Evolutionary conservation across 345 rosid species (phyloP), one percentile per base, ranked within the genome.

Genomic region (Melaleuca alternifolia): DNA sequence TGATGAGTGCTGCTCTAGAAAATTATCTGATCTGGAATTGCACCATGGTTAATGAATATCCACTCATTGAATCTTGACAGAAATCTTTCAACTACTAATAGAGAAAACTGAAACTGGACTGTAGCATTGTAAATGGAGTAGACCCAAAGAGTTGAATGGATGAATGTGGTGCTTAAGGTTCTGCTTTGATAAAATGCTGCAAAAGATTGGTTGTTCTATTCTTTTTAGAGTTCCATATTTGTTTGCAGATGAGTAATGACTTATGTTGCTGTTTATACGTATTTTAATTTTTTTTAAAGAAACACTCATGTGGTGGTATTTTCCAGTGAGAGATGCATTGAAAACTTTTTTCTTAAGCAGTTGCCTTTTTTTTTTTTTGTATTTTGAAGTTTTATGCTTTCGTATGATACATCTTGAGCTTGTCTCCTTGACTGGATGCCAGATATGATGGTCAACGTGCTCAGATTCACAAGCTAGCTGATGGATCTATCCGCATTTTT

Each of bases 401-500:
- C 10, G 3, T 65, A 65, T 65, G 79, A 65, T 33, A 9, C 41
- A 41, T 41, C 79, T 65, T 33, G 48, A 71, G 37, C 79, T 33
- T 71, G 79, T 37, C 24, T 71, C 79, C 79, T 71, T 71, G 79
- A 71, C 37, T 71, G 79, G 62, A 86, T 91, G 84, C 84, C 92
- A 96, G 99, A 85, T 96, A 95, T 89, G 99, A 95, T 89, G 99
- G 98, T 86, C 98, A 96, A 89, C 98, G 98, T 54, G 97, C 98
- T 62, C 99, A 96, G 91, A 95, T 96, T 88, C 98, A 95, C 91
- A 91, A 89, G 92, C 89, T 93, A 90, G 50, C 52, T 15, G 90
- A 94, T 93, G 96, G 96, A 87, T 88, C 91, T 62, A 86, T 95
- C 44, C 95, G 90, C 59, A 90, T 95, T 51, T 96, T 93, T 91